These are phyloP conservation scores for Fusarium hostae DNA, from an alignment of 2,329 filamentous ascomycete species.

Conservation along the genomic window DNA sequence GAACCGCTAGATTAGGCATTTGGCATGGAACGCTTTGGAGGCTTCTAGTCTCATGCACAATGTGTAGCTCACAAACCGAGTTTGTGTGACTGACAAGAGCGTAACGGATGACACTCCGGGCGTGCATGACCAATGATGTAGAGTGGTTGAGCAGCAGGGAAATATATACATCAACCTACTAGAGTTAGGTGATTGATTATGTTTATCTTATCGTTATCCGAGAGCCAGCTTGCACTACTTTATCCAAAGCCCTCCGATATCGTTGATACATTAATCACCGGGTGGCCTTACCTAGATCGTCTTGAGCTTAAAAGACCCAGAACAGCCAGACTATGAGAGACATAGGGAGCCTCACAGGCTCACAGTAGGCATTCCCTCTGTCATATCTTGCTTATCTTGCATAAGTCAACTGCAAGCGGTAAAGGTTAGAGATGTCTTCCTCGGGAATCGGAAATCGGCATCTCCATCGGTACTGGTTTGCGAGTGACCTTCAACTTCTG, in stretches of 20 bases:
- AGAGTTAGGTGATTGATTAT: no score
- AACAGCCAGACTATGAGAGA: not conserved
- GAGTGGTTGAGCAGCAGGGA: not conserved
- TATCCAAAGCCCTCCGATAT: not conserved
- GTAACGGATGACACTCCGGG: not conserved
- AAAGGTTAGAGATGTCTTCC: slow-evolving; percentile 14
- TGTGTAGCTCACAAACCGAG: not conserved
- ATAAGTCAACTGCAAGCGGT: slow-evolving; percentile 9
- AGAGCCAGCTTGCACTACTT: not conserved
- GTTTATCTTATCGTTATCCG: not conserved
- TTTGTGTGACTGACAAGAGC: not conserved
- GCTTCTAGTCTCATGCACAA: slow-evolving; percentile 1
- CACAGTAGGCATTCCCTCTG: not conserved
- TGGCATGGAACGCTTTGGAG: not conserved
- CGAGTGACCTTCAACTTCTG: slow-evolving; percentile 3
- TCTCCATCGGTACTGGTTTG: slow-evolving; percentile 13
- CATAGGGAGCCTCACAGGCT: not conserved
- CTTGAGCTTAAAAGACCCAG: not conserved
- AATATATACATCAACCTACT: not conserved
- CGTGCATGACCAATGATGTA: slow-evolving; percentile 6
- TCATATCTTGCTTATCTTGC: slow-evolving; percentile 14
- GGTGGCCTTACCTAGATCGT: not conserved
- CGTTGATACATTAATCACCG: not conserved
- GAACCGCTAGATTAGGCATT: not conserved
- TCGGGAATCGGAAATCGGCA: slow-evolving; percentile 36